A percentile compares a stretch with the other conserved stretches of the same genome.
These are phyloP conservation scores for Chlorella sorokiniana DNA, from an alignment of 139 green algal species.

Conservation along the genomic window DNA sequence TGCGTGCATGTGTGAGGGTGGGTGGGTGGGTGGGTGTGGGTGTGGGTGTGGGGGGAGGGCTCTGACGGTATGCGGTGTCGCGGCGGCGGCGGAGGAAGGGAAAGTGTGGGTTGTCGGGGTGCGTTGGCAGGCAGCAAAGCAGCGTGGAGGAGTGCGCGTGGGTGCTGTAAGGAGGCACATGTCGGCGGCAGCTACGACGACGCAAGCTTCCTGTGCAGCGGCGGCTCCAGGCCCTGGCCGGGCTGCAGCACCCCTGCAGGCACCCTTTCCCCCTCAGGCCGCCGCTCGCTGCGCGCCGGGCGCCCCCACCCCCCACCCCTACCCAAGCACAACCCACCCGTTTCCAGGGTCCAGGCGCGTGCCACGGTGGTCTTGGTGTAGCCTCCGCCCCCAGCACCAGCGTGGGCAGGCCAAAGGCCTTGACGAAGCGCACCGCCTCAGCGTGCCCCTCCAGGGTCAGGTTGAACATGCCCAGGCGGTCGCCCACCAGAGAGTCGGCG, in stretches of 20 bases:
- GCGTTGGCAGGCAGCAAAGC: background rate
- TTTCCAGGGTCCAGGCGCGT: slow-evolving; percentile 79
- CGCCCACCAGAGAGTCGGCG: slow-evolving; percentile 87
- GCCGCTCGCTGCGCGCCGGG: background rate
- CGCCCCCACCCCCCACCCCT: background rate
- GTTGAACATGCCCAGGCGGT: slow-evolving; percentile 94
- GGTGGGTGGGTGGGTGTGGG: too few species aligned
- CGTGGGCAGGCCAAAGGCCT: slow-evolving; percentile 86
- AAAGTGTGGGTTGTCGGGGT: background rate
- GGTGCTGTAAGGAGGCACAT: background rate
- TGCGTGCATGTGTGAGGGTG: background rate
- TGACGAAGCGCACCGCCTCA: slow-evolving; percentile 90
- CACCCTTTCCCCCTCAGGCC: too few species aligned
- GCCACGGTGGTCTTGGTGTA: slow-evolving; percentile 98
- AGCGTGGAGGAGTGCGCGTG: background rate
- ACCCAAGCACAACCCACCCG: slow-evolving; percentile 20
- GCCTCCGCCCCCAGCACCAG: slow-evolving; percentile 84
- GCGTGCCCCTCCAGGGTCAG: slow-evolving; percentile 86
- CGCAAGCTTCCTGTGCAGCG: too few species aligned
- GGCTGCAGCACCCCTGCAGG: too few species aligned
- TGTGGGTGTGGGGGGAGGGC: too few species aligned
- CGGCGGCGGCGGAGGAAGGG: background rate
- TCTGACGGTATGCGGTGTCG: too few species aligned
- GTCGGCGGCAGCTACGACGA: background rate
- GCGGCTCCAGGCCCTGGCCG: too few species aligned